Percentiles rank a stretch among this genome's conserved stretches.
Conservation (phyloP, 306 rosid species). For the Glycine latifolia region DNA sequence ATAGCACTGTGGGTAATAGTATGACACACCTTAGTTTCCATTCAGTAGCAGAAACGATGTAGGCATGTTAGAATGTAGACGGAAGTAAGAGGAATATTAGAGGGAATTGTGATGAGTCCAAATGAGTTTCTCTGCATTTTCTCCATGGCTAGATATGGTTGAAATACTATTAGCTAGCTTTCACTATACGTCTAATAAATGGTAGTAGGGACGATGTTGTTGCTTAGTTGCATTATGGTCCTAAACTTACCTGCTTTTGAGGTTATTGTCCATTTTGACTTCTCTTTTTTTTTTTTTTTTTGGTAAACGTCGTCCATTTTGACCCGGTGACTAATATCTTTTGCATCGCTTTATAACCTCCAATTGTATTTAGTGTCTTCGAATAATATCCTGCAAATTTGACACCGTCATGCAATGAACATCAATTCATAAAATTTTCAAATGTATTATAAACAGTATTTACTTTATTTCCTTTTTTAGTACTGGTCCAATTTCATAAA, state of each 20-base stretch:
- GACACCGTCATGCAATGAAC: not conserved
- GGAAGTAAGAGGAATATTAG: too few species aligned
- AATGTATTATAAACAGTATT: constrained; percentile 13
- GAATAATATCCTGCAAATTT: not conserved
- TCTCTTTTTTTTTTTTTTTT: not conserved
- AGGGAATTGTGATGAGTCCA: too few species aligned
- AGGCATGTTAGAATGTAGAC: not conserved
- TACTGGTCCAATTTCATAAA: not conserved
- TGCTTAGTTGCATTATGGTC: constrained; percentile 11
- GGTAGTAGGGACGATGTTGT: constrained; percentile 19
- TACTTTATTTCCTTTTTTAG: constrained; percentile 3
- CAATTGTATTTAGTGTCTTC: not conserved
- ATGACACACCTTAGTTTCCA: constrained; percentile 23
- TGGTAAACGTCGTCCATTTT: not conserved
- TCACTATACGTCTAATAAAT: not conserved
- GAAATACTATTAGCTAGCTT: not conserved
- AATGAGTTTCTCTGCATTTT: not conserved
- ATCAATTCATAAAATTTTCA: not conserved
- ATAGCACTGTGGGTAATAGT: not conserved
- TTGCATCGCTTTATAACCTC: not conserved
- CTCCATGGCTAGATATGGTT: constrained; percentile 15
- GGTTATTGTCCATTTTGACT: constrained; percentile 8
- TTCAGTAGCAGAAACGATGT: constrained; percentile 20
- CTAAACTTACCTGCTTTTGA: not conserved
- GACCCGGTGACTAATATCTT: too few species aligned